Conservation (phyloP, 495 filamentous ascomycete species). For the Tuber melanosporum region DNA sequence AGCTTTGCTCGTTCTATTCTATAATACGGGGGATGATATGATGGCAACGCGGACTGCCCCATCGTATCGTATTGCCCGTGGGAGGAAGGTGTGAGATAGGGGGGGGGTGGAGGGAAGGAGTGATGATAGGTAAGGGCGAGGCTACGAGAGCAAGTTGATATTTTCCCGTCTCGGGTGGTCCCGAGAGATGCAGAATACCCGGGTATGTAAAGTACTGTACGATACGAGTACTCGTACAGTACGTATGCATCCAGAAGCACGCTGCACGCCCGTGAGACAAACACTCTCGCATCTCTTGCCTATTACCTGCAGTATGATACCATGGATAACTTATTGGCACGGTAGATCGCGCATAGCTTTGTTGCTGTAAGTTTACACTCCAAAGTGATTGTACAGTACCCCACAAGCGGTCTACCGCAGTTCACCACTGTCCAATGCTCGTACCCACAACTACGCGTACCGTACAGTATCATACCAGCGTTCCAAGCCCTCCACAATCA, state of each 20-base stretch:
- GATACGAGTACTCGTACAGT: no score
- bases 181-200: background rate
- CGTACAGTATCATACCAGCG: background rate
- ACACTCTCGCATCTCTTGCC: background rate
- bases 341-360: background rate
- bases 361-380: background rate
- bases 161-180: background rate
- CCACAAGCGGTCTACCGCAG: background rate
- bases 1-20: background rate
- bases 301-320: background rate
- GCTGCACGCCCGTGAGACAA: background rate
- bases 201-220: background rate
- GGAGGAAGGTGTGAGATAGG: no score
- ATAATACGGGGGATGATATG: background rate
- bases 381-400: background rate
- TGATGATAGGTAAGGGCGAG: background rate
- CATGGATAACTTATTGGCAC: background rate
- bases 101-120: no score
- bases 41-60: background rate
- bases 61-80: background rate
- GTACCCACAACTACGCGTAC: background rate
- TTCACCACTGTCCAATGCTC: no score
- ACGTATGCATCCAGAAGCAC: background rate
- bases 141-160: background rate
- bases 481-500: background rate